Evolutionary conservation across 805 yeast genomes (phyloP).

Genomic region (Candida peoriensis): DNA sequence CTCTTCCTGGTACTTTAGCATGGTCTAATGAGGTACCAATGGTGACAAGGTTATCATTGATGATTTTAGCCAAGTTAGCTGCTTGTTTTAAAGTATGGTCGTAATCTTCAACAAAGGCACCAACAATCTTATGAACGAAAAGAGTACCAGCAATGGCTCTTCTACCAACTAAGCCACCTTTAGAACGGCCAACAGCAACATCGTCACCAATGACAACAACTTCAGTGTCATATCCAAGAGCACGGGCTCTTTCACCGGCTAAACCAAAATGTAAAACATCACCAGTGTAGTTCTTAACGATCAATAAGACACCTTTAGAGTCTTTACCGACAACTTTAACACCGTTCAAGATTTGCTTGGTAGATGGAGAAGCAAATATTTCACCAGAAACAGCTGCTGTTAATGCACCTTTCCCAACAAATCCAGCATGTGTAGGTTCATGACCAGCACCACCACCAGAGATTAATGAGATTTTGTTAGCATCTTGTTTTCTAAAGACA

Average conservation of each 20-base stretch:
- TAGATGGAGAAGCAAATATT: constrained; percentile 93
- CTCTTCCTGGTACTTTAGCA: constrained; percentile 83
- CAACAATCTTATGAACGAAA: constrained; percentile 78
- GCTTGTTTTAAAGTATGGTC: constrained; percentile 46
- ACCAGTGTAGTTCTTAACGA: constrained; percentile 92
- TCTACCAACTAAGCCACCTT: constrained; percentile 89
- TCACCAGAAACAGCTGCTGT: constrained; percentile 90
- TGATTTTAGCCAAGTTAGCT: constrained; percentile 50
- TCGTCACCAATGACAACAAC: constrained; percentile 84
- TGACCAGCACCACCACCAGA: constrained; percentile 97
- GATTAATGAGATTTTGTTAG: constrained; percentile 60
- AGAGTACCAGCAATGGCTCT: constrained; percentile 93
- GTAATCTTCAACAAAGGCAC: constrained; percentile 56
- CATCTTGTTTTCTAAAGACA: constrained; percentile 27
- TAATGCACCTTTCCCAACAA: constrained; percentile 76
- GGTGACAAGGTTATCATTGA: constrained; percentile 69
- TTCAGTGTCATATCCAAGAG: constrained; percentile 67
- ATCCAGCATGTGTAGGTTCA: constrained; percentile 92
- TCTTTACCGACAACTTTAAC: constrained; percentile 37
- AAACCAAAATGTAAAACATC: constrained; percentile 90
- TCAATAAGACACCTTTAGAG: constrained; percentile 63
- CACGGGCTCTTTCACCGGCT: constrained; percentile 83
- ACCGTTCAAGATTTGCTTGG: constrained; percentile 77
- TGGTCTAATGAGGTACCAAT: constrained; percentile 88
- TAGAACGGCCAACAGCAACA: constrained; percentile 87